Base-by-base conservation (phyloP, 2,329 filamentous ascomycete genomes). In the Cladorrhinum sp. region DNA sequence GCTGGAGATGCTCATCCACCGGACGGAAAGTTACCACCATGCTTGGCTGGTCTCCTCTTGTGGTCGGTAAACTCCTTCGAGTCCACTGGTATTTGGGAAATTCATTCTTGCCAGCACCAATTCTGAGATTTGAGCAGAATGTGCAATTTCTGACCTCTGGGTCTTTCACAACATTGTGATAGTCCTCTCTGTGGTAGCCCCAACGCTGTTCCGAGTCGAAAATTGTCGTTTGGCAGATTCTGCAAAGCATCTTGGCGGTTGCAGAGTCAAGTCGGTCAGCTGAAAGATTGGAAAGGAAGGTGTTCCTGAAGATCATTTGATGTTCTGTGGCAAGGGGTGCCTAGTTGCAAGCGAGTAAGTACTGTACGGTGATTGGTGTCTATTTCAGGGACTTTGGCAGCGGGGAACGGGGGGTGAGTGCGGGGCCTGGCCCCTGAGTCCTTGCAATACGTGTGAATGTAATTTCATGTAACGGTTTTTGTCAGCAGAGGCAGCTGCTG, bases 151-250 rank as follows among this genome's bases (percentile, higher is more conserved):
- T 38, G 8, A 48, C 12, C 18, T 52, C 41, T 16, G 57, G 52
- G n/a, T 59, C 49, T 25, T 52, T 29, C 3, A 25, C n/a, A 18
- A 48, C 49, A 32, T 45, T 25, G 16, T 12, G 24, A 25, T 38
- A 56, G 23, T 29, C 24, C 38, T 25, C 7, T 18, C 36, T 45
- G 50, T 62, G 60, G 16, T 27, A 55, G 1, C 60, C 60, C 60
- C 60, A 62, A 12, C 18, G 12, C 50, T 32, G 22, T 3, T 25
- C 50, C 9, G 55, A 58, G 24, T 50, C 50, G 16, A 60, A 50
- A 20, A 60, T 27, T 9, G n/a, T 58, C 3, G n/a, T 7, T 2
- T 25, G 36, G 53, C 53, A 55, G 16, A 29, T 16, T 48, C 20
- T 25, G 36, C 53, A 55, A 41, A 55, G 36, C 53, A 55, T 55